phyloP scores from a whole-genome alignment of 768 basidiomycete genomes.

The Pleurotus djamor region DNA sequence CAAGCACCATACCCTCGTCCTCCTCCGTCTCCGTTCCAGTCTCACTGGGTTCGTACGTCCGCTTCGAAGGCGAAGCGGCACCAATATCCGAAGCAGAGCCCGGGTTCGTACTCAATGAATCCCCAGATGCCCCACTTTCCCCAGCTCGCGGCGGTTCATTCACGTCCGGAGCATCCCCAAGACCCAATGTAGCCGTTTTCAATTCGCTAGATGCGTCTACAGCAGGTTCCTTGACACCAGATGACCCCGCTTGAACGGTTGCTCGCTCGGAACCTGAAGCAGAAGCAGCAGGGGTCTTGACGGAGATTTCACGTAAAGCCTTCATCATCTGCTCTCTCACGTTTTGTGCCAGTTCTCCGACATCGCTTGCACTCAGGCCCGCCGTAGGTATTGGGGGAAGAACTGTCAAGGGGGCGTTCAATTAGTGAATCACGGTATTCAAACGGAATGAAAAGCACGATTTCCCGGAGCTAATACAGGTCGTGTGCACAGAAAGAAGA shows the following conservation, averaged over 20 bases:
- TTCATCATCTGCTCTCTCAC: constrained; percentile 81
- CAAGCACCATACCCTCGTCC: constrained; percentile 81
- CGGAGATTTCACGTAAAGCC: constrained; percentile 76
- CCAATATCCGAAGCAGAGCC: constrained; percentile 23
- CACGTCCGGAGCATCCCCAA: constrained; percentile 6
- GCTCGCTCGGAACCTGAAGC: constrained; percentile 5
- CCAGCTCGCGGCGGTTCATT: not conserved
- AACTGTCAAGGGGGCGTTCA: constrained; percentile 46
- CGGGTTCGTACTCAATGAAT: constrained; percentile 17
- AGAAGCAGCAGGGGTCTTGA: constrained; percentile 31
- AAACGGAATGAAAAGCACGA: not conserved
- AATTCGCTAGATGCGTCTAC: not conserved
- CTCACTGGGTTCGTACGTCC: constrained; percentile 51
- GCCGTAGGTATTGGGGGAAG: constrained; percentile 85
- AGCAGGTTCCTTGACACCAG: not conserved
- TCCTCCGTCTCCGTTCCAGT: constrained; percentile 76
- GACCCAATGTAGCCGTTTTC: not conserved
- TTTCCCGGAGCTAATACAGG: not conserved
- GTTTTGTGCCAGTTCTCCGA: constrained; percentile 58
- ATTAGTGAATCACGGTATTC: not conserved
- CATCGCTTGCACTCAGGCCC: constrained; percentile 69
- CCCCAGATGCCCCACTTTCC: constrained; percentile 19
- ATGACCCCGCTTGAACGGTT: constrained; percentile 9
- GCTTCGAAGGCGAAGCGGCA: constrained; percentile 25
- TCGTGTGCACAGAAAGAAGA: no score